These are phyloP conservation scores for Pythium dissotocum DNA, from an alignment of 352 stramenopile species.

Conservation along the genomic window DNA sequence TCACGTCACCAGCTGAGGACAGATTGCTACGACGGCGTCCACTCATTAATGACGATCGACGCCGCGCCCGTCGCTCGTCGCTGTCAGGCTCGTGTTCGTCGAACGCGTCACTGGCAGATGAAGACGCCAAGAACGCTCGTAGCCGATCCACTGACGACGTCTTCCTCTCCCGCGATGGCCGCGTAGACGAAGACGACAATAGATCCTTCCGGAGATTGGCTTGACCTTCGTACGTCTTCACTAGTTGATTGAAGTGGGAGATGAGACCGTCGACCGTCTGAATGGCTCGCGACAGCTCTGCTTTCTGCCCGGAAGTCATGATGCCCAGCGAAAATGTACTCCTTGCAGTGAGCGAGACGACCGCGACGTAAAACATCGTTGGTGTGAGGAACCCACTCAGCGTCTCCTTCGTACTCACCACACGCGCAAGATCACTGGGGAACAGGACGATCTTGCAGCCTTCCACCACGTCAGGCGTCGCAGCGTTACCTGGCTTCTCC, in stretches of 20 bases:
- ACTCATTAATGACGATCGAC: background rate
- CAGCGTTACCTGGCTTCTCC: conserved; percentile 1
- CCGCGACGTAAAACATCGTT: conserved; percentile 58
- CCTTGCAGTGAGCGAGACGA: conserved; percentile 40
- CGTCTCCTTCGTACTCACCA: conserved; percentile 2
- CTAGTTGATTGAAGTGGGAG: conserved; percentile 61
- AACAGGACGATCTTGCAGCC: conserved; percentile 63
- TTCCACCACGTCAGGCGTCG: background rate
- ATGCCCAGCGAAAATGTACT: conserved; percentile 52
- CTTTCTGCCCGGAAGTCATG: conserved; percentile 69
- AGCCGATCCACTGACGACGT: conserved; percentile 25
- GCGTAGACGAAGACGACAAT: conserved; percentile 1
- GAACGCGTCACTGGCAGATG: conserved; percentile 9
- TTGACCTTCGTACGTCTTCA: conserved; percentile 36
- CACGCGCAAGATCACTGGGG: conserved; percentile 44
- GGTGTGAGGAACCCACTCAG: background rate
- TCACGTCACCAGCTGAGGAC: background rate
- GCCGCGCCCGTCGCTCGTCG: background rate
- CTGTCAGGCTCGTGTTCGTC: conserved; percentile 13
- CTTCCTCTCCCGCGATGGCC: background rate
- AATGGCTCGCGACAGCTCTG: conserved; percentile 53
- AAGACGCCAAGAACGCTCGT: conserved; percentile 19
- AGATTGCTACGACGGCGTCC: background rate
- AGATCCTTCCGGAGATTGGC: conserved; percentile 11
- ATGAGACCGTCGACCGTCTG: conserved; percentile 70